Evolutionary conservation across 108 stramenopile species (phyloP), one percentile per base, ranked within the genome.

Genomic region (Nitzschia palea): DNA sequence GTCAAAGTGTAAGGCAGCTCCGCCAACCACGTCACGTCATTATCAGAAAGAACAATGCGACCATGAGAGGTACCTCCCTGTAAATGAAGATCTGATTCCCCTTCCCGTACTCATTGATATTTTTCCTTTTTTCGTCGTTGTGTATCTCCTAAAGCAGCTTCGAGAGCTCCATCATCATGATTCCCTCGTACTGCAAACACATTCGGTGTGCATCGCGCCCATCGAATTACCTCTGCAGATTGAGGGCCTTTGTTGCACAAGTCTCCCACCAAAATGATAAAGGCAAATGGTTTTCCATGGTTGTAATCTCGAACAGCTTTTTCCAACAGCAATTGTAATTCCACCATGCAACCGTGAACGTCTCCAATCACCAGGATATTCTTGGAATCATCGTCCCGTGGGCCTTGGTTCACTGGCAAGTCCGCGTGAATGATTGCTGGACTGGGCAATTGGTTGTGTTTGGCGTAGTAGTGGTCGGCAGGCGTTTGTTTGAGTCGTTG

Each of bases 171-270:
- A 85, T 93, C 86, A 57, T 96, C 96, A 59, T 96, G 93, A 77
- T 96, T 96, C 6, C 95, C 96, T 22, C 96, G 75, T 1, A 96
- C 86, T 1, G 85, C 55, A 30, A 68, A 83, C 81, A 88, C 88
- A 29, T 75, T 61, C 2, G 70, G 80, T 51, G 74, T 71, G 3
- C 50, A 62, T 47, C 76, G 81, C 23, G 79, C 78, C 51, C 79
- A 80, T 44, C 77, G 78, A 54, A 97, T 65, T 3, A 90, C 89
- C 23, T 81, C 66, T 4, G 86, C 81, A 14, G 90, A 94, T 17
- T 77, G 29, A 17, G 93, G 93, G 1, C 94, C 96, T 76, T 97
- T 97, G 71, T 95, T 97, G 62, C 86, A 86, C 61, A 97, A 80
- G 72, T 97, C 96, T 35, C 96, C 96, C 17, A 94, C 94, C 14